phyloP scores from a whole-genome alignment of 106 monocot species.

The Platanthera guangdongensis region DNA sequence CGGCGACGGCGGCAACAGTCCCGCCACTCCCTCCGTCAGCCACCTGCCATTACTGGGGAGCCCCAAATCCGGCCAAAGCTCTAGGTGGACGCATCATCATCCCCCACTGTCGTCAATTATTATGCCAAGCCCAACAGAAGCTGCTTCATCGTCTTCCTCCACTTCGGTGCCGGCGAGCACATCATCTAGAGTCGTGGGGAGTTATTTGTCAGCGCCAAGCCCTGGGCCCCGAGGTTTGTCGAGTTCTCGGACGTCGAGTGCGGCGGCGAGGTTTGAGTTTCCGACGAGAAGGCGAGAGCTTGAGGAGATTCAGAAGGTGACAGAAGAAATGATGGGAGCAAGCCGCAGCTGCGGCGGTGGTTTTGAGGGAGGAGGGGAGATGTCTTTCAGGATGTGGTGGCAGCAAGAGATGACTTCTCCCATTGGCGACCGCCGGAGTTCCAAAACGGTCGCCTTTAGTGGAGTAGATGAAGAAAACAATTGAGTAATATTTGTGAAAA shows the following conservation, averaged over 20 bases:
- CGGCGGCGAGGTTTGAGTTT: constrained; percentile 17
- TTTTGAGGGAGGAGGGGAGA: constrained; percentile 15
- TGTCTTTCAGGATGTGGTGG: constrained; percentile 29
- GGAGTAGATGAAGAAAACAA: neutral
- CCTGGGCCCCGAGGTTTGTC: neutral
- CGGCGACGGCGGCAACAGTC: neutral
- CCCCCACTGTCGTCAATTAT: neutral
- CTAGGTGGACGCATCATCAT: neutral
- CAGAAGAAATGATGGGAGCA: constrained; percentile 19
- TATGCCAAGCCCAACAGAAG: neutral
- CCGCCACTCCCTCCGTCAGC: neutral
- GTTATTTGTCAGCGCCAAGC: neutral
- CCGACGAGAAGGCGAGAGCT: constrained; percentile 30
- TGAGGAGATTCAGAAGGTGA: constrained; percentile 23
- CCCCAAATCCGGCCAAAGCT: neutral
- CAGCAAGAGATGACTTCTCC: constrained; percentile 5
- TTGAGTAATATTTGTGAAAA: too few species aligned
- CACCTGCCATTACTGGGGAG: neutral
- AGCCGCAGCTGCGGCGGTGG: neutral
- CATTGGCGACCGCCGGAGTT: neutral
- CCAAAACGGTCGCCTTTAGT: too few species aligned
- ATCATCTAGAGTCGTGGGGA: neutral
- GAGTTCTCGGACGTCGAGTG: too few species aligned
- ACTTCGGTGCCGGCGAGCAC: neutral
- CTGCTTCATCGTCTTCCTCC: neutral